Evolutionary conservation across 352 stramenopile species (phyloP).

Genomic region (Pilasporangium apinafurcum): DNA sequence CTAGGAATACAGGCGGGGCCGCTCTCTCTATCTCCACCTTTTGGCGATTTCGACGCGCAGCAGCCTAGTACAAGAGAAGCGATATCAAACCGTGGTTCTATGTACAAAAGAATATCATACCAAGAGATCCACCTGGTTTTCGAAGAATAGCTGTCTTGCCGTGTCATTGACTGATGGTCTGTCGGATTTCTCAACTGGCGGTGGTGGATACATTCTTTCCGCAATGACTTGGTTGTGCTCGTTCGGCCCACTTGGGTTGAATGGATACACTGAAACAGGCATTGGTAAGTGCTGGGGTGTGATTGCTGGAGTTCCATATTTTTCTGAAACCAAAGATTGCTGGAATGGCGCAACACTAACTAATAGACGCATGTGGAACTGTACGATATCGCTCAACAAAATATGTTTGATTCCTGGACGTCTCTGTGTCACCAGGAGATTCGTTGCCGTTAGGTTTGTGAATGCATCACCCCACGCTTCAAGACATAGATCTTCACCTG

Average conservation of each 20-base stretch:
- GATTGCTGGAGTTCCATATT: constrained; percentile 1
- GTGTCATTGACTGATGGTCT: constrained; percentile 2
- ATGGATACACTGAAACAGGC: too few relatives aligned
- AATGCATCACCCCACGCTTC: background rate
- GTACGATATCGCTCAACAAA: constrained; percentile 15
- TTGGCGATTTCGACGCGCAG: constrained; percentile 45
- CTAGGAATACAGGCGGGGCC: constrained; percentile 15
- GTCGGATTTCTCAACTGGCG: background rate
- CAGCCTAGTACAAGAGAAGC: constrained; percentile 18
- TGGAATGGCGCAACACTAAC: constrained; percentile 21
- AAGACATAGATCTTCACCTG: constrained; percentile 7
- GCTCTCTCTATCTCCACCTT: constrained; percentile 36
- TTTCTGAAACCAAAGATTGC: constrained; percentile 19
- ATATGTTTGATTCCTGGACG: constrained; percentile 17
- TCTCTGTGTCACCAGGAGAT: constrained; percentile 1
- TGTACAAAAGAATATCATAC: too few relatives aligned
- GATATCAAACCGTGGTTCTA: background rate
- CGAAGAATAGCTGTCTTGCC: constrained; percentile 44
- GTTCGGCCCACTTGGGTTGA: background rate
- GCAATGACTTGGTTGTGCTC: too few relatives aligned
- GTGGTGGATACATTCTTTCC: background rate
- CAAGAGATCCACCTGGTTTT: constrained; percentile 74
- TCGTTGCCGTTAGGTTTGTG: background rate
- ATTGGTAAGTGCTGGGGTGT: background rate
- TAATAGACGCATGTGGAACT: constrained; percentile 18